Evolutionary conservation across 2,329 filamentous ascomycete genomes (phyloP), one percentile per base, ranked within the genome.

Genomic region (Botrytis paeoniae): DNA sequence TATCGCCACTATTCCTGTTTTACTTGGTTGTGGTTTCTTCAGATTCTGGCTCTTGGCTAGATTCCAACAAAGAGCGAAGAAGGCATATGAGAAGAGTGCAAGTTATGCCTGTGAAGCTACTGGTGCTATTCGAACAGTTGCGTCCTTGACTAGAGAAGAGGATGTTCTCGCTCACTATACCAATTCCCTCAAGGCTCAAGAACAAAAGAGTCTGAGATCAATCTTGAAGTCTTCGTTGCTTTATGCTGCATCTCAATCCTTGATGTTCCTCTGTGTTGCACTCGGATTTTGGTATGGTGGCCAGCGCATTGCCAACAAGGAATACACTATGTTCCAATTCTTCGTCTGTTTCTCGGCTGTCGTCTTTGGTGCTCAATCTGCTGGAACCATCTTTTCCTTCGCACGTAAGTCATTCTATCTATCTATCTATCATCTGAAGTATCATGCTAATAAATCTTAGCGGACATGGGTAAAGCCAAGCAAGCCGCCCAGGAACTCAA

Each of bases 281-380:
- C 88, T 98, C 6, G 94, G 92, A 2, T 98, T 98, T 85, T 98
- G 93, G 93, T 97, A 96, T 79, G 94, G 94, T 74, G 93, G 93
- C 41, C 92, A 87, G 0, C 85, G 96, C 45, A 91, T 97, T 70
- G 90, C 87, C 35, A 87, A 87, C 73, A 80, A 83, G 65, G 92
- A 97, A 80, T 95, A 96, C 81, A 82, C 83, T 76, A 86, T 94
- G 78, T 95, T 95, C 82, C 92, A 95, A 77, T 98, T 98, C 86
- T 98, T 98, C 83, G 86, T 97, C 64, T 94, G 93, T 79, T 98
- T 97, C 83, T 90, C 91, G 74, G 88, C 94, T 63, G 89, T 98
- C 78, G 92, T 98, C 79, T 98, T 97, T 79, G 94, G 95, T 71
- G 92, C 94, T 0, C 95, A 98, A 82, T 96, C 94, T 6, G 95